A percentile compares a stretch with the other conserved stretches of the same genome.
These are phyloP conservation scores for Paecilomyces sp. DNA, from an alignment of 2,329 filamentous ascomycete species.

Conservation along the genomic window DNA sequence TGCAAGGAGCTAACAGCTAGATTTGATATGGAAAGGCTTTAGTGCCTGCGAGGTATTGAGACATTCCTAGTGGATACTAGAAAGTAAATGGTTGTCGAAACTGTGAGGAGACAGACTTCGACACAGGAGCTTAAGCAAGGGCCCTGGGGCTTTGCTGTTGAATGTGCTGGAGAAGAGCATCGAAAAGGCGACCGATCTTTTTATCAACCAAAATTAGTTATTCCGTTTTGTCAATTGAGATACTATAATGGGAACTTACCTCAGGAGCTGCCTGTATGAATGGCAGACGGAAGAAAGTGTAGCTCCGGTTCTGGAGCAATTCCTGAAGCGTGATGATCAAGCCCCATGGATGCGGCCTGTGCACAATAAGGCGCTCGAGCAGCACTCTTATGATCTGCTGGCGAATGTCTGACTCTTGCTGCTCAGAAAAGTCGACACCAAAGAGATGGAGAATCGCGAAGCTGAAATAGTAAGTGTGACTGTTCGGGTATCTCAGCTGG, in stretches of 20 bases:
- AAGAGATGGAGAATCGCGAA: slow-evolving; percentile 80
- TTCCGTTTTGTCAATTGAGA: slow-evolving; percentile 1
- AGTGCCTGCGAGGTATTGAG: background rate
- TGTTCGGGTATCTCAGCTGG: slow-evolving; percentile 83
- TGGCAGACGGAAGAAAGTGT: slow-evolving; percentile 84
- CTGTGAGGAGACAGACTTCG: background rate
- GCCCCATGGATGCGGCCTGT: slow-evolving; percentile 94
- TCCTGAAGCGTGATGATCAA: slow-evolving; percentile 82
- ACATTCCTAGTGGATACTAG: background rate
- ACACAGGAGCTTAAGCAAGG: slow-evolving; percentile 16
- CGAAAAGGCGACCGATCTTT: slow-evolving; percentile 39
- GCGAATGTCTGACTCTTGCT: slow-evolving; percentile 73
- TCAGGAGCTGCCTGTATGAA: slow-evolving; percentile 88
- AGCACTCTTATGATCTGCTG: slow-evolving; percentile 87
- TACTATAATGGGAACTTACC: slow-evolving; percentile 42
- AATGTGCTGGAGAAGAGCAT: slow-evolving; percentile 39
- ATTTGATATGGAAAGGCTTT: slow-evolving; percentile 1
- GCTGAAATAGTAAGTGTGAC: slow-evolving; percentile 88
- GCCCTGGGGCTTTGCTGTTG: slow-evolving; percentile 42
- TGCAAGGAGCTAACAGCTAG: slow-evolving; percentile 4
- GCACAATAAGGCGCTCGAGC: slow-evolving; percentile 78
- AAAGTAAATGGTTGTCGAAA: background rate
- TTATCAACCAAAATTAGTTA: slow-evolving; percentile 1
- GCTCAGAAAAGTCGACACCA: slow-evolving; percentile 59
- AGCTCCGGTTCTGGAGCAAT: slow-evolving; percentile 83